These are phyloP conservation scores for Geosiphon pyriformis DNA, from an alignment of 192 early-diverging fungal genomes.

Conservation along the genomic window DNA sequence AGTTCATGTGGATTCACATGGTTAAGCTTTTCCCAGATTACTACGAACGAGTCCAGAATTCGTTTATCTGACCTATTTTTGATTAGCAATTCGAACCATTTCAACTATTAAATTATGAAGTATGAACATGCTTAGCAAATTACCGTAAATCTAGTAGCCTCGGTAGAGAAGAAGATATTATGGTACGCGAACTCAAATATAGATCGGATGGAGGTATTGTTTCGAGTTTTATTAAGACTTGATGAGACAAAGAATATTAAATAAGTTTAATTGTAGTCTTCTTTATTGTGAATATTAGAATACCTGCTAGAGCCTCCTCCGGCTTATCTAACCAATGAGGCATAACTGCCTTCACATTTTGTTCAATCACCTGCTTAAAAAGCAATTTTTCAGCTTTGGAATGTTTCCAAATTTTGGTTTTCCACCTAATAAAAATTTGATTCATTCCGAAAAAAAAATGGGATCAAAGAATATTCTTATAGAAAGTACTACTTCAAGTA, in stretches of 20 bases:
- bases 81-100: too few species aligned
- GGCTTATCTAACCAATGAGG: background rate
- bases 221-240: constrained; percentile 23
- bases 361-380: background rate
- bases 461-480: background rate
- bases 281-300: background rate
- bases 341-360: background rate
- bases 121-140: background rate
- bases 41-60: constrained; percentile 27
- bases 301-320: background rate
- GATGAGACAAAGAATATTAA: background rate
- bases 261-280: background rate
- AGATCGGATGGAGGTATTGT: constrained; percentile 15
- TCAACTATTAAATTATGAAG: background rate
- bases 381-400: background rate
- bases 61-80: background rate
- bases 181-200: constrained; percentile 1
- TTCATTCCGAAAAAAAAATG: background rate
- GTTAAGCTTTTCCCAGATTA: constrained; percentile 33
- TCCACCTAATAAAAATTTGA: constrained; percentile 10
- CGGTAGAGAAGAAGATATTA: constrained; percentile 17
- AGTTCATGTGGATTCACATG: constrained; percentile 29
- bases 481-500: background rate
- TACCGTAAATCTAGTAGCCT: constrained; percentile 27
- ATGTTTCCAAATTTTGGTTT: background rate